These are phyloP conservation scores for Eucommia ulmoides DNA, from an alignment of 257 asterid genomes.

Conservation along the genomic window DNA sequence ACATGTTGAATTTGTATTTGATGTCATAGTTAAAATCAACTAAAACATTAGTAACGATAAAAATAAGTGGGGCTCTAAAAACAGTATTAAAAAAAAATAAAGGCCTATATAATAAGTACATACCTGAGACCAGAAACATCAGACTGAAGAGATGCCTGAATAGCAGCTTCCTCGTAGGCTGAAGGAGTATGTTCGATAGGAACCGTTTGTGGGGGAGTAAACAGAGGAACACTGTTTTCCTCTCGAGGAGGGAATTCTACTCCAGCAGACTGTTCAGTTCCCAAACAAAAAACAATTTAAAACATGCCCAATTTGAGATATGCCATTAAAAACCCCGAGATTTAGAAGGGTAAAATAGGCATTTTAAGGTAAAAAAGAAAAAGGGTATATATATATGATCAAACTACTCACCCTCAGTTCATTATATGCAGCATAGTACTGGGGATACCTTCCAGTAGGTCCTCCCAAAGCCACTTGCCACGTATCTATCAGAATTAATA, in stretches of 20 bases:
- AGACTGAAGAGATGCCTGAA: conserved; percentile 82
- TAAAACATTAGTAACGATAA: no score
- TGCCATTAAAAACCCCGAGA: no score
- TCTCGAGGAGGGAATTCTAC: not conserved
- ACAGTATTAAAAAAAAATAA: no score
- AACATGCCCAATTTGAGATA: not conserved
- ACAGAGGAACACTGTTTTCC: not conserved
- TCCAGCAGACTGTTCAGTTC: not conserved
- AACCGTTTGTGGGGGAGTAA: conserved; percentile 55
- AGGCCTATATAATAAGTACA: no score
- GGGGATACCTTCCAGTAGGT: conserved; percentile 75
- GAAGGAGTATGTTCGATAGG: conserved; percentile 43
- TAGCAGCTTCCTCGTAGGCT: conserved; percentile 83
- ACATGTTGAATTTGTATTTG: no score
- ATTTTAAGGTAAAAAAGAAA: not conserved
- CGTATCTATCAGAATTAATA: conserved; percentile 68
- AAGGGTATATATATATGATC: conserved; percentile 3
- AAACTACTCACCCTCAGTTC: conserved; percentile 63
- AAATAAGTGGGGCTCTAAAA: no score
- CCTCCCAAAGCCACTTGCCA: conserved; percentile 99
- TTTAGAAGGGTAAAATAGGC: no score
- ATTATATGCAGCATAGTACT: conserved; percentile 74
- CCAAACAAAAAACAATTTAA: not conserved
- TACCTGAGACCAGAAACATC: conserved; percentile 95
- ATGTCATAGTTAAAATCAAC: no score